These are phyloP conservation scores for Porodaedalea pini DNA, from an alignment of 1,284 basidiomycete species.

Conservation along the genomic window DNA sequence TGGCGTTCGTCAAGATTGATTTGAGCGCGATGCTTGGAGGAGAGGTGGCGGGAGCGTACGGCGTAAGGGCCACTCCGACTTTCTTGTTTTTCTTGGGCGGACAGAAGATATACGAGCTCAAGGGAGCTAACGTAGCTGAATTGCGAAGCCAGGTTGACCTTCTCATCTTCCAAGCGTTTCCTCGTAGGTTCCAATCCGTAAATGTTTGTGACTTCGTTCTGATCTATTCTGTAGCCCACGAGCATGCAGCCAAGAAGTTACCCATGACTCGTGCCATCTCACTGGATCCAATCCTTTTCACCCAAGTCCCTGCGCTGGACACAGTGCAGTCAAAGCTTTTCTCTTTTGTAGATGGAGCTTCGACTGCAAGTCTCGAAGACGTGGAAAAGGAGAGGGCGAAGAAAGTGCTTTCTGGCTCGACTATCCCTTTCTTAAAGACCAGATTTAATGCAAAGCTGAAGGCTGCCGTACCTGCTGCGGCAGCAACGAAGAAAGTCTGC, in stretches of 20 bases:
- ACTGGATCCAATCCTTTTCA: conserved; percentile 73
- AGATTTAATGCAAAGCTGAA: conserved; percentile 35
- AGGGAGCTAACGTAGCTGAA: conserved; percentile 67
- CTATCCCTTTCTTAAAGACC: conserved; percentile 68
- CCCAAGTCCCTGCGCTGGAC: conserved; percentile 66
- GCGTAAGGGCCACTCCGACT: conserved; percentile 78
- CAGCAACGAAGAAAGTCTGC: conserved; percentile 30
- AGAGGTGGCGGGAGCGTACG: conserved; percentile 58
- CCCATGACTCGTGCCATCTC: conserved; percentile 63
- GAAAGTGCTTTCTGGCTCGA: conserved; percentile 40
- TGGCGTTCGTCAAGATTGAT: conserved; percentile 81
- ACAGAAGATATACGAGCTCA: conserved; percentile 69
- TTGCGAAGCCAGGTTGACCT: conserved; percentile 68
- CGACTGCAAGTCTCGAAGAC: conserved; percentile 31
- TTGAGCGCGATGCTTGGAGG: conserved; percentile 62
- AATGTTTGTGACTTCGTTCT: background rate
- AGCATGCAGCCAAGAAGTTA: conserved; percentile 62
- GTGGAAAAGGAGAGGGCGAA: conserved; percentile 45
- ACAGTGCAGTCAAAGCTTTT: conserved; percentile 61
- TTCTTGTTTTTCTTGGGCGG: conserved; percentile 82
- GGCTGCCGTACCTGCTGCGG: conserved; percentile 26
- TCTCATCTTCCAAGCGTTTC: conserved; percentile 70
- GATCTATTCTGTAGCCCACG: conserved; percentile 53
- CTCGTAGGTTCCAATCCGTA: conserved; percentile 50
- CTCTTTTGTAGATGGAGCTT: conserved; percentile 51